Base-by-base conservation (phyloP, 306 rosid genomes). In the Lablab purpureus region DNA sequence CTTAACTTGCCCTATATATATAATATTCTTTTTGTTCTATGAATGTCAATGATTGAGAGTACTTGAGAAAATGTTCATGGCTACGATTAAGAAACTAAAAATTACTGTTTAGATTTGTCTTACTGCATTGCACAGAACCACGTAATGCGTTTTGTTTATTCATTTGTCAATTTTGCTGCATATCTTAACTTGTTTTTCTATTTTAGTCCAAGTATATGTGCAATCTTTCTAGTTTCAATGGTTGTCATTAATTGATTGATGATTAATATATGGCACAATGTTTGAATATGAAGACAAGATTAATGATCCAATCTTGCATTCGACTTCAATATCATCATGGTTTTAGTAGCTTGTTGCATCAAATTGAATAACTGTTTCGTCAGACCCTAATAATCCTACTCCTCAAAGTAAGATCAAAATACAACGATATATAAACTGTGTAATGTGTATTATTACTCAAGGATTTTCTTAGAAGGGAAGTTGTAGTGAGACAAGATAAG, bases 21-120 rank as follows among this genome's bases (percentile, higher is more conserved):
- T 40, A 45, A 40, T 40, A 28, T 30, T 63, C 25, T 10, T 46
- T 76, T 47, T 22, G 28, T 72, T 34, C 54, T 40, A 27, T 34
- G 60, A 72, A 78, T 0, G 54, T 64, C 14, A 3, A 22, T 23
- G 56, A 21, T 9, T 10, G 10, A 63, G 47, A 64, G 55, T 19
- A 37, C 49, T 52, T 22, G 50, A 62, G 54, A 58, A 62, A 71
- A 62, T 58, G 74, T 65, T 66, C 34, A 67, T 12, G n/a, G 40
- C 37, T 12, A 60, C 28, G 7, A 23, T 34, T 79, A 19, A 32
- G 11, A 59, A 10, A 21, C 27, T 69, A 37, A 22, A 34, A 6
- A 1, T 68, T 17, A 14, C 37, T 28, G 25, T 36, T 18, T 19
- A 25, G 36, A 17, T 78, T 71, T 71, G 52, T 21, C 56, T 55